phyloP scores from a whole-genome alignment of 768 basidiomycete species.

The Suillus cothurnatus region DNA sequence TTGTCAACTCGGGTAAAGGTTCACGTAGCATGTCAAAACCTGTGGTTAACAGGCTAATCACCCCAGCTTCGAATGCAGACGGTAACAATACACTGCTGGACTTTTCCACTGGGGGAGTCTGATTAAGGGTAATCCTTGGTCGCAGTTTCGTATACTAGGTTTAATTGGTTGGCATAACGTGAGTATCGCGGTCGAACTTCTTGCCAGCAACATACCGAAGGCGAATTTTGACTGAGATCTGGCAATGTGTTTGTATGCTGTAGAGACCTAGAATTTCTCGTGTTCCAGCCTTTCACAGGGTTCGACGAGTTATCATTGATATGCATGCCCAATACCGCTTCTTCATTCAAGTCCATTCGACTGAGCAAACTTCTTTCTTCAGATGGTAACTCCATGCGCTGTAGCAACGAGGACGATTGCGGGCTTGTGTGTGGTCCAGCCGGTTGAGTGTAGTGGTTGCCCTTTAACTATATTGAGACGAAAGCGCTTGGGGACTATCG shows the following conservation, averaged over 20 bases:
- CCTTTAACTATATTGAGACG: neutral
- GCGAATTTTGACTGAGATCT: slow-evolving; percentile 5
- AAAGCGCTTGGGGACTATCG: neutral
- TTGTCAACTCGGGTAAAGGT: slow-evolving; percentile 5
- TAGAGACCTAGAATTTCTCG: neutral
- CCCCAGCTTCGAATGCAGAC: slow-evolving; percentile 18
- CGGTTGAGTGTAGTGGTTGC: neutral
- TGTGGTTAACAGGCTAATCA: slow-evolving; percentile 11
- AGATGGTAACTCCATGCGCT: neutral
- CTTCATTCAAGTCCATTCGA: neutral
- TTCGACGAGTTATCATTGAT: neutral
- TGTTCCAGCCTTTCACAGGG: neutral
- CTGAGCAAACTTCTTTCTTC: neutral
- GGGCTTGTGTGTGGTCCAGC: neutral
- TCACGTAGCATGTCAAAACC: slow-evolving; percentile 8
- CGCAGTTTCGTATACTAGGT: slow-evolving; percentile 11
- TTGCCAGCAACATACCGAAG: slow-evolving; percentile 24
- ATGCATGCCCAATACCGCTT: neutral
- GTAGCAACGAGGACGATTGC: neutral
- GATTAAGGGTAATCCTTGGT: slow-evolving; percentile 15
- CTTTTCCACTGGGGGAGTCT: slow-evolving; percentile 11
- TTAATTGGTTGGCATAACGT: slow-evolving; percentile 6
- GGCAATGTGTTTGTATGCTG: slow-evolving; percentile 13
- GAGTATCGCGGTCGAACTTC: slow-evolving; percentile 1
- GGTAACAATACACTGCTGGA: slow-evolving; percentile 5